These are phyloP conservation scores for Coemansia sp. DNA, from an alignment of 192 early-diverging fungal species.

Conservation along the genomic window DNA sequence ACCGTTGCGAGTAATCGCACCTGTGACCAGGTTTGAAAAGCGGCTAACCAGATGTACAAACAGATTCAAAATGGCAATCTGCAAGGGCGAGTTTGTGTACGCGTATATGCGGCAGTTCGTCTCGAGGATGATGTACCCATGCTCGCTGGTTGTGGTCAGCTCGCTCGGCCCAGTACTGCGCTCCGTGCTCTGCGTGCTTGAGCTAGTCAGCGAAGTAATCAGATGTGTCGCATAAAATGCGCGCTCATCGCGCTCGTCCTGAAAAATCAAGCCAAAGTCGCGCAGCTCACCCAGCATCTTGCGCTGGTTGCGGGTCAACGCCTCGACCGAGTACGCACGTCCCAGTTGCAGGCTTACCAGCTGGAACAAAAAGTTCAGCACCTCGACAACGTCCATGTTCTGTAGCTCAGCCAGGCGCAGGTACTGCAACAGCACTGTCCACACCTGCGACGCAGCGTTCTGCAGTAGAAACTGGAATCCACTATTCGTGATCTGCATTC, in stretches of 20 bases:
- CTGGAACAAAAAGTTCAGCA: conserved; percentile 91
- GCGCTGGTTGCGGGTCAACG: conserved; percentile 77
- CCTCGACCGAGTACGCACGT: conserved; percentile 82
- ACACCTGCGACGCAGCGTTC: conserved; percentile 91
- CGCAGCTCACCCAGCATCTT: conserved; percentile 84
- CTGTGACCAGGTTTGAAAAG: conserved; percentile 91
- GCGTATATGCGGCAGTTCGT: conserved; percentile 96
- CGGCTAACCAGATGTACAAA: conserved; percentile 81
- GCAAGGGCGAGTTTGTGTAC: conserved; percentile 90
- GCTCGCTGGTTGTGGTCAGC: conserved; percentile 38
- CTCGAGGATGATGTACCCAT: conserved; percentile 89
- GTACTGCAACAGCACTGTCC: conserved; percentile 94
- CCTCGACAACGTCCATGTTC: conserved; percentile 90
- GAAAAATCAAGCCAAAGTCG: conserved; percentile 87
- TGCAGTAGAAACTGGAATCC: conserved; percentile 97
- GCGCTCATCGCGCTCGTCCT: conserved; percentile 67
- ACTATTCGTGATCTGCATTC: conserved; percentile 82
- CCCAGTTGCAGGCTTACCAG: conserved; percentile 88
- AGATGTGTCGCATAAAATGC: conserved; percentile 91
- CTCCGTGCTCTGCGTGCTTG: conserved; percentile 31
- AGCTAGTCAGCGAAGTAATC: conserved; percentile 80
- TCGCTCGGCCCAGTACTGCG: conserved; percentile 9
- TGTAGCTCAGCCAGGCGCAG: conserved; percentile 71
- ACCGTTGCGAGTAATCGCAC: conserved; percentile 81
- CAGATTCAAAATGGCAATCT: conserved; percentile 88